Evolutionary conservation across 192 early-diverging fungal species (phyloP), one percentile per base, ranked within the genome.

Genomic region (Coemansia sp.): DNA sequence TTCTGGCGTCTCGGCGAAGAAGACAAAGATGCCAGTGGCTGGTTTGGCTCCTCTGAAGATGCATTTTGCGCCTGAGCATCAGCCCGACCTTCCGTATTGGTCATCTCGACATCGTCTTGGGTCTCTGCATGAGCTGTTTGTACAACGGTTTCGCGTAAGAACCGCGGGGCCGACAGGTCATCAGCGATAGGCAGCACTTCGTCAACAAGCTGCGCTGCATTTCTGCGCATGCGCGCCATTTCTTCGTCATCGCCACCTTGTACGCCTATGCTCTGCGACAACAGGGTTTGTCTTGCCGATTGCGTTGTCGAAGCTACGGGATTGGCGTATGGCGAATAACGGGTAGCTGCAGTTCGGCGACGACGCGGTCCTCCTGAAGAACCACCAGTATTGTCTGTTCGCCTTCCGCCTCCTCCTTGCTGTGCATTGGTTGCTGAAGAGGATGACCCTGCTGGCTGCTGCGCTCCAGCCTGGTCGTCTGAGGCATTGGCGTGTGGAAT

Each of bases 291-390:
- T 18, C 57, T 38, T n/a, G 4, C 8, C 34, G 57, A 33, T 59
- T 59, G 57, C 34, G 18, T 34, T 59, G 57, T 20, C 14, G 57
- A 15, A 8, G 34, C 0, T n/a, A n/a, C 9, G 34, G 57, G 35
- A 59, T 59, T 59, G n/a, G 57, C 34, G 8, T 59, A 59, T 14
- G 57, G 57, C n/a, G 57, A 59, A 59, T 59, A 59, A 9, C 57
- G 57, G 35, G 35, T 10, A 38, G n/a, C n/a, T n/a, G 9, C 33
- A 35, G 38, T 59, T 16, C 57, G 57, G 18, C 57, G 57, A 16
- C 57, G 57, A 8, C 35, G 30, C 35, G 34, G 57, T 35, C 67
- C 46, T 59, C 67, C 23, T 26, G 34, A 21, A 60, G 35, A 10
- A 49, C 36, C 20, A 26, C 43, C 1, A 45, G 56, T 24, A 67